Percentiles rank a stretch among this genome's conserved stretches.
Conservation (phyloP, 352 stramenopile species). For the Salisapilia sapeloensis region DNA sequence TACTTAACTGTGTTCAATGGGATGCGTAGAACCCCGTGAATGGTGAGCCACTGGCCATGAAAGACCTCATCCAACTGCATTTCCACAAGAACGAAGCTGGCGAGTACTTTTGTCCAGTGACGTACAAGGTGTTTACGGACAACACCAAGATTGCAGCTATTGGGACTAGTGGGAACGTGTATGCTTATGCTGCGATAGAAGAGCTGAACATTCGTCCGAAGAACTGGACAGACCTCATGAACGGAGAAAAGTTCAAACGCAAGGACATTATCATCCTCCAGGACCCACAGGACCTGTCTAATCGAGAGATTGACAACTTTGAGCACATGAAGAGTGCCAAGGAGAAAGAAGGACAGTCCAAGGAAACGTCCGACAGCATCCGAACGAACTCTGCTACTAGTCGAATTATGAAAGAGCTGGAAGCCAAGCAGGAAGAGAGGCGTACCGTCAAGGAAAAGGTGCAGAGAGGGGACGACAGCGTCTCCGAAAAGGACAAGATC, state of each 20-base stretch:
- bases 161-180: slow-evolving; percentile 88
- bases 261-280: slow-evolving; percentile 93
- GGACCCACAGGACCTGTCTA: slow-evolving; percentile 83
- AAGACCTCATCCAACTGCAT: slow-evolving; percentile 88
- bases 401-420: slow-evolving; percentile 66
- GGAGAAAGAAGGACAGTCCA: slow-evolving; percentile 6
- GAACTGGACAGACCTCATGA: slow-evolving; percentile 93
- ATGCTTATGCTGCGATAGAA: slow-evolving; percentile 91
- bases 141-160: slow-evolving; percentile 77
- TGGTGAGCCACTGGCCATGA: slow-evolving; percentile 73
- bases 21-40: slow-evolving; percentile 85
- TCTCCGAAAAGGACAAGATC: slow-evolving; percentile 64
- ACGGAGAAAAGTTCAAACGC: slow-evolving; percentile 82
- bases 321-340: slow-evolving; percentile 81
- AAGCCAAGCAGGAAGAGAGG: slow-evolving; percentile 40
- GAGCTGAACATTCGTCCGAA: slow-evolving; percentile 98
- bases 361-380: slow-evolving; percentile 29
- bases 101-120: slow-evolving; percentile 86
- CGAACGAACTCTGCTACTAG: slow-evolving; percentile 69
- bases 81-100: slow-evolving; percentile 68
- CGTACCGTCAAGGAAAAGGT: slow-evolving; percentile 54
- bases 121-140: slow-evolving; percentile 91
- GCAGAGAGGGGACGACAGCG: slow-evolving; percentile 23
- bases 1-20: not conserved
- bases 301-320: slow-evolving; percentile 96